Conservation (phyloP, 192 early-diverging fungal species). For the Chytriomyces sp. region DNA sequence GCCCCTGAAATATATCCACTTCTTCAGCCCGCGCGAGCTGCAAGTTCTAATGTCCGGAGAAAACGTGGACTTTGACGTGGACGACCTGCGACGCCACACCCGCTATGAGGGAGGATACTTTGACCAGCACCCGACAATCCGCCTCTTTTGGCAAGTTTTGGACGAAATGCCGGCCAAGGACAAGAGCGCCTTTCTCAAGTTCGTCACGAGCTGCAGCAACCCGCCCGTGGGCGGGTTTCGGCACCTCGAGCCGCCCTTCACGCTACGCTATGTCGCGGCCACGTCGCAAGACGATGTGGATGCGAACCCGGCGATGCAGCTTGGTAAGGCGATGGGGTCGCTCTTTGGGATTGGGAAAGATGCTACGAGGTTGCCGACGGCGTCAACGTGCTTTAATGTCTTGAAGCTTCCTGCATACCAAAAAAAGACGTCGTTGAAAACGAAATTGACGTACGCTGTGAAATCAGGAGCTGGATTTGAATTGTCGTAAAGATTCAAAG, state of each 20-base stretch:
- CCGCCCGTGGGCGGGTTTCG: slow-evolving; percentile 46
- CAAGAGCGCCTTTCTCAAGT: slow-evolving; percentile 41
- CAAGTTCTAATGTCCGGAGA: slow-evolving; percentile 35
- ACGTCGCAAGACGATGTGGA: slow-evolving; percentile 18
- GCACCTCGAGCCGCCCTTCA: slow-evolving; percentile 41
- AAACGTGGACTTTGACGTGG: slow-evolving; percentile 35
- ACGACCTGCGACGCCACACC: slow-evolving; percentile 30
- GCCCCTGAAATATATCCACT: slow-evolving; percentile 29
- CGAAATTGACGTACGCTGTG: slow-evolving; percentile 45
- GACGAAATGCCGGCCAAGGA: slow-evolving; percentile 33
- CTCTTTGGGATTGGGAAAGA: slow-evolving; percentile 46
- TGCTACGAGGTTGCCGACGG: slow-evolving; percentile 39
- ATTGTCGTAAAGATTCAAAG: slow-evolving; percentile 31
- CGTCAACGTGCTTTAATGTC: slow-evolving; percentile 50
- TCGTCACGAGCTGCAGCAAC: slow-evolving; percentile 42
- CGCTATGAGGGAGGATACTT: slow-evolving; percentile 45
- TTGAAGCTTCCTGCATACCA: slow-evolving; percentile 47
- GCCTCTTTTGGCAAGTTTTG: slow-evolving; percentile 40
- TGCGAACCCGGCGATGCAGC: background rate
- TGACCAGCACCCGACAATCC: slow-evolving; percentile 41
- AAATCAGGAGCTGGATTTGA: slow-evolving; percentile 49
- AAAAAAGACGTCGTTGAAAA: slow-evolving; percentile 37
- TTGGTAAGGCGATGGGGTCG: slow-evolving; percentile 30
- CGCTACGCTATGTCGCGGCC: slow-evolving; percentile 42
- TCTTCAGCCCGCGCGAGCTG: slow-evolving; percentile 36